Percentiles rank a stretch among this genome's conserved stretches.
Conservation (phyloP, 768 basidiomycete genomes). For the Mrakia gelida region DNA sequence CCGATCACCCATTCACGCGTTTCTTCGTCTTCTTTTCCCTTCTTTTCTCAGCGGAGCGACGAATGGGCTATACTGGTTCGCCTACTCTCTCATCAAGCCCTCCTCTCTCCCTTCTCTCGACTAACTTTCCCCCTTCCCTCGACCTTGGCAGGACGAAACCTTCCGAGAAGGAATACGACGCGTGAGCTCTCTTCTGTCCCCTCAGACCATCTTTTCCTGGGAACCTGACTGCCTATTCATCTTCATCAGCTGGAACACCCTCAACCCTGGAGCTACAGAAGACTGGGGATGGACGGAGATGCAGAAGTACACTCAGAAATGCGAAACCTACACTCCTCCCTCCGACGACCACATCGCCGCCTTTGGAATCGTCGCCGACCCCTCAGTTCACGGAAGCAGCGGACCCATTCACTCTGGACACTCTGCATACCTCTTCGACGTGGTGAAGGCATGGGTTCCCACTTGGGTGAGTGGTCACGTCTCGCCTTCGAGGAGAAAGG, state of each 20-base stretch:
- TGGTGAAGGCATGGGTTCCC: constrained; percentile 56
- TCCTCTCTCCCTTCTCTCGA: constrained; percentile 33
- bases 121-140: background rate
- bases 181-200: too few relatives aligned
- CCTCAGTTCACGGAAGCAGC: constrained; percentile 52
- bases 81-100: too few relatives aligned
- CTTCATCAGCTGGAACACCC: constrained; percentile 34
- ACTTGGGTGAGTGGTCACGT: constrained; percentile 46
- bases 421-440: constrained; percentile 47
- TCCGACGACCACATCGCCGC: constrained; percentile 45
- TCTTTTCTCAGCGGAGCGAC: constrained; percentile 51
- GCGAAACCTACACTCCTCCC: constrained; percentile 57
- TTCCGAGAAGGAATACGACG: too few relatives aligned
- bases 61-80: constrained; percentile 61
- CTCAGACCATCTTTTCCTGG: too few relatives aligned
- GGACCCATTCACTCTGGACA: constrained; percentile 56
- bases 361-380: constrained; percentile 51
- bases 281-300: constrained; percentile 43
- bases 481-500: too few relatives aligned
- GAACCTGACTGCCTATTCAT: constrained; percentile 42
- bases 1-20: background rate
- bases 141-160: too few relatives aligned
- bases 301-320: constrained; percentile 42
- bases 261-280: constrained; percentile 39
- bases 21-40: background rate